Conservation (phyloP, 768 basidiomycete species). For the Piloderma croceum region DNA sequence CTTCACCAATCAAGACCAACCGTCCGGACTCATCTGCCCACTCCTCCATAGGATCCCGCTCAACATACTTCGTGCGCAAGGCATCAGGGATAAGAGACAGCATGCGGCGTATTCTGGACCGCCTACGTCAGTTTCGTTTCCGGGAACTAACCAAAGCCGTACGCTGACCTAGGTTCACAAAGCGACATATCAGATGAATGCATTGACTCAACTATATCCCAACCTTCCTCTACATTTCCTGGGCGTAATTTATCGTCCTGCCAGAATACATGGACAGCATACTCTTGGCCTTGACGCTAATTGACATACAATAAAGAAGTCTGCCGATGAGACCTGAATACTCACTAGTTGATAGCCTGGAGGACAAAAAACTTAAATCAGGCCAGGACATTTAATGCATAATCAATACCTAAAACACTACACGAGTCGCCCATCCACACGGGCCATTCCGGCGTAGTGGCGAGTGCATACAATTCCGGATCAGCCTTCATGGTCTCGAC, state of each 20-base stretch:
- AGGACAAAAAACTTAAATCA: no score
- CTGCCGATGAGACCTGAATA: no score
- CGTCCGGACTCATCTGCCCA: slow-evolving; percentile 45
- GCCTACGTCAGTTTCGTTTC: no score
- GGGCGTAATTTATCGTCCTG: slow-evolving; percentile 25
- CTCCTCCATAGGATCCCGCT: slow-evolving; percentile 34
- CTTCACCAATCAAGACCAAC: slow-evolving; percentile 53
- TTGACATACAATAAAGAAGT: no score
- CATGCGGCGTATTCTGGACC: slow-evolving; percentile 30
- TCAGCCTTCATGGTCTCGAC: neutral
- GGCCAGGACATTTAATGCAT: no score
- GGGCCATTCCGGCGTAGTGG: no score
- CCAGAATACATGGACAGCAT: slow-evolving; percentile 34
- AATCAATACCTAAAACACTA: no score
- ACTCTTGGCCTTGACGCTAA: slow-evolving; percentile 34
- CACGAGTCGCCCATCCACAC: no score
- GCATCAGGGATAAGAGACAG: slow-evolving; percentile 29
- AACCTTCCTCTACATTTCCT: slow-evolving; percentile 28
- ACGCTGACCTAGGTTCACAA: slow-evolving; percentile 29
- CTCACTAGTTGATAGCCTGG: no score
- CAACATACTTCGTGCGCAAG: slow-evolving; percentile 32
- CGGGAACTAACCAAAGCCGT: no score
- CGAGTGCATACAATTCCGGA: neutral
- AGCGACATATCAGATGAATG: slow-evolving; percentile 27
- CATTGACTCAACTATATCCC: slow-evolving; percentile 30